A percentile compares a stretch with the other conserved stretches of the same genome.
These are phyloP conservation scores for Curvularia hawaiiensis DNA, from an alignment of 2,329 filamentous ascomycete genomes.

Conservation along the genomic window DNA sequence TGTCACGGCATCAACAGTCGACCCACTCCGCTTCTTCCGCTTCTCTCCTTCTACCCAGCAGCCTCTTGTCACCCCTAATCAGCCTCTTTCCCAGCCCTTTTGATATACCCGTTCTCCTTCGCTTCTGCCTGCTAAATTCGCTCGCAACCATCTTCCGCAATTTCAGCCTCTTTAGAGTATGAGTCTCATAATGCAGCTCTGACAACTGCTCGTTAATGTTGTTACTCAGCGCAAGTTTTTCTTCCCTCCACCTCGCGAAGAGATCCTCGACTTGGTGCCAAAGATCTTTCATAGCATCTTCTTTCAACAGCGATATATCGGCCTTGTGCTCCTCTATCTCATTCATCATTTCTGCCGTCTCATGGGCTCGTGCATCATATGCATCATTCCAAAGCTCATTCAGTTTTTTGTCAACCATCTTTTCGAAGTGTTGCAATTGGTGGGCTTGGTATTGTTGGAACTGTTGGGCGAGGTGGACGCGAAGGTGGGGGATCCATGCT, in stretches of 20 bases:
- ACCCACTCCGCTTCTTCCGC: neutral
- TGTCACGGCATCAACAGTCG: neutral
- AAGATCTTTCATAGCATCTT: slow-evolving; percentile 7
- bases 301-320: slow-evolving; percentile 1
- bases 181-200: slow-evolving; percentile 2
- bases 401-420: slow-evolving; percentile 2
- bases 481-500: slow-evolving; percentile 6
- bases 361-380: slow-evolving; percentile 3
- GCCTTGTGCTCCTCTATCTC: slow-evolving; percentile 11
- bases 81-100: slow-evolving; percentile 1
- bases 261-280: neutral
- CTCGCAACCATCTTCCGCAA: slow-evolving; percentile 6
- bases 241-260: neutral
- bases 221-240: neutral
- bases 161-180: slow-evolving; percentile 1
- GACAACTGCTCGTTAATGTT: neutral
- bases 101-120: slow-evolving; percentile 4
- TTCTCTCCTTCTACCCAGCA: neutral
- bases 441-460: slow-evolving; percentile 10
- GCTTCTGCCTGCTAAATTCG: slow-evolving; percentile 10
- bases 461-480: slow-evolving; percentile 9
- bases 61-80: neutral
- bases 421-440: slow-evolving; percentile 6
- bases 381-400: neutral
- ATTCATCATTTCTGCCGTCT: slow-evolving; percentile 2